Conservation (phyloP, 176 grass and related monocot species). For the Cenchrus fungigraminus region DNA sequence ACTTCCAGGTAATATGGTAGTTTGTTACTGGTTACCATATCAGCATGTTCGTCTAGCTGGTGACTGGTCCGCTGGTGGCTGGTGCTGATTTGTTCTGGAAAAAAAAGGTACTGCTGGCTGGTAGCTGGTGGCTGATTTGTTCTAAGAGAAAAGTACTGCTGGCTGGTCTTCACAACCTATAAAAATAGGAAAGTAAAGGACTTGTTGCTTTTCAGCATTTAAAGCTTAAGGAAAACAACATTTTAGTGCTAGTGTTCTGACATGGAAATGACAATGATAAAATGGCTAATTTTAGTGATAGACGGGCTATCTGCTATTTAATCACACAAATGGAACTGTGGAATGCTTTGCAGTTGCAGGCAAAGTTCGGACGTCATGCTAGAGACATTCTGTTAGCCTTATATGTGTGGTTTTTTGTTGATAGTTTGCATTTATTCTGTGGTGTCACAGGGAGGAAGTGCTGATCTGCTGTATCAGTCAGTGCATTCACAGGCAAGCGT, state of each 20-base stretch:
- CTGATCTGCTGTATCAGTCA: conserved; percentile 71
- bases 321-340: background rate
- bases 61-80: too few species aligned
- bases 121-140: too few species aligned
- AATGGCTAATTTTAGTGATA: background rate
- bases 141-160: too few species aligned
- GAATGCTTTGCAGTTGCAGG: background rate
- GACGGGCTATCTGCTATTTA: background rate
- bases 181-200: conserved; percentile 9
- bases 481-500: conserved; percentile 96
- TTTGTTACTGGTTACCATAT: background rate
- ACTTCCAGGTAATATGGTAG: conserved; percentile 81
- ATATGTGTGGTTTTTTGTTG: conserved; percentile 1
- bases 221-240: conserved; percentile 12
- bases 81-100: too few species aligned
- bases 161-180: background rate
- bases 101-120: too few species aligned
- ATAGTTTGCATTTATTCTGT: conserved; percentile 18
- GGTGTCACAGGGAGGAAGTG: conserved; percentile 76
- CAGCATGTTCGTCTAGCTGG: too few species aligned
- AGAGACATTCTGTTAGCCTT: conserved; percentile 17
- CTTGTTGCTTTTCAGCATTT: background rate
- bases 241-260: background rate
- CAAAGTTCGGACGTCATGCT: conserved; percentile 7
- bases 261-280: background rate